These are phyloP conservation scores for Antitrichia curtipendula DNA, from an alignment of 225 moss, liverwort and hornwort species.

Conservation along the genomic window DNA sequence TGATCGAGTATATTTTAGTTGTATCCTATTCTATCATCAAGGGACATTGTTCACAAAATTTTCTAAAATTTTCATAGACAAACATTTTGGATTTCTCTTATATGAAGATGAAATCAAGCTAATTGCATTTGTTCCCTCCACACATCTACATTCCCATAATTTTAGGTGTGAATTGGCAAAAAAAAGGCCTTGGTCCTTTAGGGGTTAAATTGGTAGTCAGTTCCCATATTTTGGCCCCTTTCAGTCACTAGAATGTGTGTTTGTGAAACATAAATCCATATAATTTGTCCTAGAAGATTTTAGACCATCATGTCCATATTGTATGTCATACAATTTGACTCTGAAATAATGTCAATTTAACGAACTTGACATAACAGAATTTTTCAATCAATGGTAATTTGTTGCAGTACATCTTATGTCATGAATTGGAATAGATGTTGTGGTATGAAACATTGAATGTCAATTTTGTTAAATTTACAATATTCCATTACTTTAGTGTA, in stretches of 20 bases:
- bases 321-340: background rate
- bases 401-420: background rate
- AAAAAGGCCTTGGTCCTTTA: too few species aligned
- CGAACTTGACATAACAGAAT: background rate
- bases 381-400: too few species aligned
- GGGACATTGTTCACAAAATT: too few species aligned
- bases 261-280: background rate
- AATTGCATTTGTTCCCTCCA: too few species aligned
- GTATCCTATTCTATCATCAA: background rate
- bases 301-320: too few species aligned
- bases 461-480: background rate
- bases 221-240: background rate
- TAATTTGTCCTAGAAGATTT: too few species aligned
- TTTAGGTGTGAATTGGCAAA: too few species aligned
- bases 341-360: background rate
- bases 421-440: too few species aligned
- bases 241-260: background rate
- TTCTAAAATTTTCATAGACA: background rate
- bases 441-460: background rate
- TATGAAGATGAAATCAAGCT: background rate
- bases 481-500: background rate
- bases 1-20: rapidly evolving
- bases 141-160: too few species aligned
- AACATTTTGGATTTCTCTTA: background rate
- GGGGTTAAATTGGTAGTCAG: background rate